A percentile compares a stretch with the other conserved stretches of the same genome.
Conservation (phyloP, 345 rosid species). For the Kandelia obovata region DNA sequence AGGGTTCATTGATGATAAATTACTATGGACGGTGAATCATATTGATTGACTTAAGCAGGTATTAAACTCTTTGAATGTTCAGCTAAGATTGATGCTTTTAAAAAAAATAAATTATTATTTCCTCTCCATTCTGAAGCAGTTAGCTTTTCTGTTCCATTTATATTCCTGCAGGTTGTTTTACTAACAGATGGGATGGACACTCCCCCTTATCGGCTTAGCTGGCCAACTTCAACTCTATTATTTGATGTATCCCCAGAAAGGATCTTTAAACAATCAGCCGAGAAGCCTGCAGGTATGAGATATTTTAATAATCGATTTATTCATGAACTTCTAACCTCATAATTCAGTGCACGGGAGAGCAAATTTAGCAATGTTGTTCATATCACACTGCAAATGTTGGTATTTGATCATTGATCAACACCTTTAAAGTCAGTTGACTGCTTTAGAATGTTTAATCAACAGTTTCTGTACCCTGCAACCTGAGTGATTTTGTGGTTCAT, state of each 20-base stretch:
- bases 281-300: constrained; percentile 60
- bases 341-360: not conserved
- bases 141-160: constrained; percentile 6
- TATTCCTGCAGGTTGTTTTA: constrained; percentile 66
- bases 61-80: not conserved
- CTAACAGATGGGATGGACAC: constrained; percentile 95
- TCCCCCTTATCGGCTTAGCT: constrained; percentile 81
- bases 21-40: constrained; percentile 50
- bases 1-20: constrained; percentile 75
- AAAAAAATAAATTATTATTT: not conserved
- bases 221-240: constrained; percentile 81
- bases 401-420: not conserved
- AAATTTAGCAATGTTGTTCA: not conserved
- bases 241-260: constrained; percentile 71
- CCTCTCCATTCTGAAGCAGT: constrained; percentile 7
- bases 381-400: not conserved
- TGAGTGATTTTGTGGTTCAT: not conserved
- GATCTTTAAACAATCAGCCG: constrained; percentile 50
- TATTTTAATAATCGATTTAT: constrained; percentile 8
- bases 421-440: too few relatives aligned
- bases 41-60: constrained; percentile 88
- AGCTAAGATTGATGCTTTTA: not conserved
- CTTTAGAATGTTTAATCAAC: too few relatives aligned
- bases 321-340: not conserved
- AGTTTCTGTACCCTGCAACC: not conserved